These are phyloP conservation scores for Coemansia sp. DNA, from an alignment of 371 early-diverging fungal species.

Conservation along the genomic window DNA sequence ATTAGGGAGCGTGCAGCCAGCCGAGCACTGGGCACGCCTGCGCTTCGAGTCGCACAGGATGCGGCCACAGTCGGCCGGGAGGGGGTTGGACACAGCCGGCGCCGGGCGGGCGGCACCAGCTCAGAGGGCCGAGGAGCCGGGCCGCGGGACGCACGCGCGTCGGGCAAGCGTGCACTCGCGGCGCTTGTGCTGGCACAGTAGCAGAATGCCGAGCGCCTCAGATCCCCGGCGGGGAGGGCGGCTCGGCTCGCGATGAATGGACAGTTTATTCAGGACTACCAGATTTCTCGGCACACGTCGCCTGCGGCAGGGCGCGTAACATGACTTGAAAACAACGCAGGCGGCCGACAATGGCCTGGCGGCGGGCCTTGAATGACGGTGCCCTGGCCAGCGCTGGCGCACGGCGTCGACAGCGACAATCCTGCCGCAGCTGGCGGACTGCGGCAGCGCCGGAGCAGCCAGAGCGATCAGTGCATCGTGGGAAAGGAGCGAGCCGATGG, in stretches of 20 bases:
- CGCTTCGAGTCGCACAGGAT: neutral
- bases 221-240: neutral
- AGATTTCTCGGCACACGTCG: neutral
- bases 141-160: too few relatives aligned
- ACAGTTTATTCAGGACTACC: too few relatives aligned
- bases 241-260: too few relatives aligned
- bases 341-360: neutral
- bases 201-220: neutral
- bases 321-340: neutral
- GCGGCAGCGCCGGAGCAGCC: too few relatives aligned
- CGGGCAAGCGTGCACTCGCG: too few relatives aligned
- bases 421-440: too few relatives aligned
- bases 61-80: neutral
- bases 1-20: neutral
- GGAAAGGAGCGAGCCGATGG: neutral
- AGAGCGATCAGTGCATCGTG: too few relatives aligned
- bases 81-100: neutral
- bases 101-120: too few relatives aligned
- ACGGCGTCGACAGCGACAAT: neutral
- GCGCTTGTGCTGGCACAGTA: neutral
- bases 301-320: neutral
- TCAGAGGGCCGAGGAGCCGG: too few relatives aligned
- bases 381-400: neutral
- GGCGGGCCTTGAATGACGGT: neutral
- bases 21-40: neutral